A percentile compares a stretch with the other conserved stretches of the same genome.
phyloP scores from a whole-genome alignment of 2,329 filamentous ascomycete species.

The Alternaria brassicae region DNA sequence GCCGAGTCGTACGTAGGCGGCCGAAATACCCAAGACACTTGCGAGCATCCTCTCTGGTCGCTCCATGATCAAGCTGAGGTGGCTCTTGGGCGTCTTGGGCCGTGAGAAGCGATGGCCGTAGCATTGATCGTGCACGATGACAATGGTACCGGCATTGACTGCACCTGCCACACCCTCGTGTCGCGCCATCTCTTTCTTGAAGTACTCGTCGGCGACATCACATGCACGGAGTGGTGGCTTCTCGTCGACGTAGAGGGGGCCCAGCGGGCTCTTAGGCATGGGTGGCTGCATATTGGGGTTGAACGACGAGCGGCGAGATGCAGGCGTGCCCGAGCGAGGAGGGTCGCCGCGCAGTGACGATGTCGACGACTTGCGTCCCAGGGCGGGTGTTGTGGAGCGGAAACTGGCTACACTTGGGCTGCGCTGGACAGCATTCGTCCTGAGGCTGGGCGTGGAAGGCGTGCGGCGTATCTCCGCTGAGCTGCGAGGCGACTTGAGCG shows the following conservation, averaged over 20 bases:
- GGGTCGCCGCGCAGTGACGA: constrained; percentile 53
- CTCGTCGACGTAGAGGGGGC: constrained; percentile 45
- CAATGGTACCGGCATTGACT: constrained; percentile 68
- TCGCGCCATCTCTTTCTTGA: constrained; percentile 70
- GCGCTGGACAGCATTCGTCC: constrained; percentile 48
- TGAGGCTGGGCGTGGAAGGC: constrained; percentile 39
- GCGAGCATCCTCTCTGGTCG: constrained; percentile 90
- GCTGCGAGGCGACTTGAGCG: constrained; percentile 32
- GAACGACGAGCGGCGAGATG: constrained; percentile 55
- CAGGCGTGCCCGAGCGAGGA: constrained; percentile 41
- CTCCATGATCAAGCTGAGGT: constrained; percentile 85
- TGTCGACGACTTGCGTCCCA: constrained; percentile 53
- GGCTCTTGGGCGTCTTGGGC: constrained; percentile 74
- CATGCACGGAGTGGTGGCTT: constrained; percentile 58
- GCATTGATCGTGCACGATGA: constrained; percentile 90
- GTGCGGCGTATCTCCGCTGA: constrained; percentile 17
- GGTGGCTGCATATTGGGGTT: constrained; percentile 51
- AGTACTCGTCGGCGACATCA: constrained; percentile 71
- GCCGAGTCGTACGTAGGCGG: constrained; percentile 90
- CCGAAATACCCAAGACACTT: constrained; percentile 78
- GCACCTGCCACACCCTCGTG: constrained; percentile 59
- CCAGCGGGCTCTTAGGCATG: constrained; percentile 52
- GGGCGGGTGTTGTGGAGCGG: constrained; percentile 50
- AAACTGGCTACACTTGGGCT: constrained; percentile 54
- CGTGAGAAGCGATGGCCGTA: constrained; percentile 93